A percentile compares a stretch with the other conserved stretches of the same genome.
phyloP scores from a whole-genome alignment of 2,329 filamentous ascomycete genomes.

The Coniosporium tulheliwenetii region DNA sequence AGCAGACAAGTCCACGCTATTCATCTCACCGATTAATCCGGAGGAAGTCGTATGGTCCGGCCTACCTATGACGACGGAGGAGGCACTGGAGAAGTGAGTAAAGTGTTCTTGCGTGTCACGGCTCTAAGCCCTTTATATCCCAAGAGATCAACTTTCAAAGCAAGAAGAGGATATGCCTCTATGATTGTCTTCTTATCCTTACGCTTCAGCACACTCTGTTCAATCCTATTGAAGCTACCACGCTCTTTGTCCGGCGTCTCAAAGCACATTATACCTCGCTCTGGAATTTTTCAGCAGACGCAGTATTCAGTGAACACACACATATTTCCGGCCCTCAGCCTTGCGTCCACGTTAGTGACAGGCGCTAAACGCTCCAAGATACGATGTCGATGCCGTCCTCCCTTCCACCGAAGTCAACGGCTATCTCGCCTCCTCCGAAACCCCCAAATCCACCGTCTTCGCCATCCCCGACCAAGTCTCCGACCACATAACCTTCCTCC shows the following conservation, averaged over 20 bases:
- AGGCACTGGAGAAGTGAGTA: conserved; percentile 51
- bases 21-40: conserved; percentile 79
- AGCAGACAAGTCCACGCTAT: conserved; percentile 61
- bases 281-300: too few relatives aligned
- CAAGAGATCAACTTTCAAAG: too few relatives aligned
- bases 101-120: neutral
- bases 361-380: conserved; percentile 7
- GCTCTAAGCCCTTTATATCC: too few relatives aligned
- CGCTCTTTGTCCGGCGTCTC: too few relatives aligned
- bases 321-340: too few relatives aligned
- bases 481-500: conserved; percentile 52
- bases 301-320: too few relatives aligned
- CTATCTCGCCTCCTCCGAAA: conserved; percentile 42
- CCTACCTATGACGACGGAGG: conserved; percentile 59
- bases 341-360: too few relatives aligned
- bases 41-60: conserved; percentile 89
- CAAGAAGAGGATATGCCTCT: too few relatives aligned
- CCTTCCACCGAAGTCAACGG: conserved; percentile 51
- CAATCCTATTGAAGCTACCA: too few relatives aligned
- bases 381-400: conserved; percentile 40
- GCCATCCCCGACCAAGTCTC: conserved; percentile 69
- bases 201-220: too few relatives aligned
- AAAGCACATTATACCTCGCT: too few relatives aligned
- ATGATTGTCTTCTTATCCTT: too few relatives aligned
- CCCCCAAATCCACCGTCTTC: conserved; percentile 41